A percentile compares a stretch with the other conserved stretches of the same genome.
phyloP scores from a whole-genome alignment of 495 filamentous ascomycete species.

The Penicillium simplicissimum region DNA sequence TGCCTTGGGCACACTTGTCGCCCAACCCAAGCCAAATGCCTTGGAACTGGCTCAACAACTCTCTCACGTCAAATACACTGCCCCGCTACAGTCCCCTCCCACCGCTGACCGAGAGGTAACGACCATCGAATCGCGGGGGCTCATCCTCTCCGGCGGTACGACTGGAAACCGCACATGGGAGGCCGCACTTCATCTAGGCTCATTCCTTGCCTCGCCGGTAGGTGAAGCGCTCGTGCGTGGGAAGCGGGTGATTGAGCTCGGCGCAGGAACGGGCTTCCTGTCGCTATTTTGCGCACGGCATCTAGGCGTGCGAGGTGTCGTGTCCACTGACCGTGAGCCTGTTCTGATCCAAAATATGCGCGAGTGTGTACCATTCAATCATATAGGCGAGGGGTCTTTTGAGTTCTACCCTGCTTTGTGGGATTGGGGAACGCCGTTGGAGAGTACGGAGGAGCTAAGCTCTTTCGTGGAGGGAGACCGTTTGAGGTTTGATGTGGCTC shows the following conservation, averaged over 20 bases:
- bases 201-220: slow-evolving; percentile 58
- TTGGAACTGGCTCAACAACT: slow-evolving; percentile 67
- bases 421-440: slow-evolving; percentile 41
- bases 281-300: slow-evolving; percentile 78
- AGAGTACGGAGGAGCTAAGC: slow-evolving; percentile 4
- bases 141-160: slow-evolving; percentile 74
- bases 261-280: slow-evolving; percentile 84
- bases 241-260: slow-evolving; percentile 78
- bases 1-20: slow-evolving; percentile 58
- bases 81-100: slow-evolving; percentile 33
- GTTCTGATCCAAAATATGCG: slow-evolving; percentile 68
- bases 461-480: slow-evolving; percentile 10
- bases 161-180: slow-evolving; percentile 94
- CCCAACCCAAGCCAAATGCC: slow-evolving; percentile 59
- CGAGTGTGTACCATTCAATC: slow-evolving; percentile 68
- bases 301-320: slow-evolving; percentile 61
- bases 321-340: slow-evolving; percentile 80
- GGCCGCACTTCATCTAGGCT: slow-evolving; percentile 80
- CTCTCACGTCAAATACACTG: slow-evolving; percentile 71
- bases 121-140: slow-evolving; percentile 63
- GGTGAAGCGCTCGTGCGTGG: slow-evolving; percentile 48
- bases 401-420: slow-evolving; percentile 43
- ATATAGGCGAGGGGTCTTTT: slow-evolving; percentile 36
- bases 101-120: slow-evolving; percentile 47
- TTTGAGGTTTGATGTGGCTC: slow-evolving; percentile 46